Evolutionary conservation across 1,139 yeast genomes (phyloP), one percentile per base, ranked within the genome.

Genomic region (Kodamaea fungicola): DNA sequence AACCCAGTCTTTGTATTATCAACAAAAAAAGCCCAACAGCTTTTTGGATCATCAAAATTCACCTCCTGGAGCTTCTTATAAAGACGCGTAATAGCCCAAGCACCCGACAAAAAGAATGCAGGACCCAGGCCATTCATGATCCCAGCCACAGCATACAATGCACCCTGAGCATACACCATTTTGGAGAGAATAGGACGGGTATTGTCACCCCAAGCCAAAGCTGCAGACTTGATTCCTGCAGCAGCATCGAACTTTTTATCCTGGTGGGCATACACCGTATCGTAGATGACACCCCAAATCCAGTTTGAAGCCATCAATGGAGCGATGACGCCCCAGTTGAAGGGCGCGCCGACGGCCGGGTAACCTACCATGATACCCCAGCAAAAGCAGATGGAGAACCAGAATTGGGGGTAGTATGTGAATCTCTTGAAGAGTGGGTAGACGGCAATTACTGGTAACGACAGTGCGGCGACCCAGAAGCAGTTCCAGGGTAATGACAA

Each of bases 351-450:
- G 74, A 94, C 88, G 1, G 97, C 97, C 3, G 98, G 97, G 61
- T 86, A 92, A 0, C 98, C 98, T 25, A 92, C 65, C 28, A 92
- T 59, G 8, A 96, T 89, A 21, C 96, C 98, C 98, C 98, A 94
- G 43, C 88, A 83, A 60, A 88, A 94, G 51, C 96, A 86, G 9
- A 84, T 71, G 12, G 95, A 77, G 9, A 94, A 72, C 50, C 79
- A 80, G 6, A 78, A 79, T 59, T 94, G 99, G 6, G 99, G 99
- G 58, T 89, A 92, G 59, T 90, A 88, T 0, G 98, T 92, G 57
- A 89, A 84, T 50, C 98, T 69, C 55, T 94, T 94, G 67, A 92
- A 94, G 36, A 92, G 67, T 0, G 99, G 99, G 56, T 94, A 94
- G 0, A 95, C 74, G 33, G 83, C 80, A 8, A 94, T 92, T 23